A percentile compares a stretch with the other conserved stretches of the same genome.
Evolutionary conservation across 2,329 filamentous ascomycete species (phyloP).

Genomic region (Sarocladium strictum): DNA sequence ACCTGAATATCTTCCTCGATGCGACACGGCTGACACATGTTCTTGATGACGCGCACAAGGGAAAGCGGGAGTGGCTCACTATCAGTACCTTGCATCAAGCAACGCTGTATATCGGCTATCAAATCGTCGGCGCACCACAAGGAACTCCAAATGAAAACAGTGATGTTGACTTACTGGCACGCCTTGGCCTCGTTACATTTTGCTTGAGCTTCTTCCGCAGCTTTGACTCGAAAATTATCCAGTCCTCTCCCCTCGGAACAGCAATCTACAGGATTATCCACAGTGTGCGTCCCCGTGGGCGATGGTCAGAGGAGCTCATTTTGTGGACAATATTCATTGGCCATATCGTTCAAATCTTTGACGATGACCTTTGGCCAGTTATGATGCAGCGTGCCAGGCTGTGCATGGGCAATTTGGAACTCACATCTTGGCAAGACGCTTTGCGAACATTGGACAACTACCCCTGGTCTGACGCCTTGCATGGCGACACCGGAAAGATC

Average conservation of each 20-base stretch:
- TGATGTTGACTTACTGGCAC: neutral
- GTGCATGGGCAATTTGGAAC: neutral
- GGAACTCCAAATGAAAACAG: neutral
- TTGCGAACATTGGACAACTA: neutral
- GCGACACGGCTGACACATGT: neutral
- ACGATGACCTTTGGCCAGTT: neutral
- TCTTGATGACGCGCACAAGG: neutral
- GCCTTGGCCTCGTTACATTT: neutral
- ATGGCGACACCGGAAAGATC: neutral
- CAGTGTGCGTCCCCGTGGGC: neutral
- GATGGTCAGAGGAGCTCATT: conserved; percentile 2
- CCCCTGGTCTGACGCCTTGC: conserved; percentile 4
- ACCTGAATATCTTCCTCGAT: conserved; percentile 3
- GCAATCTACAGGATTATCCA: neutral
- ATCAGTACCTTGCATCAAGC: neutral
- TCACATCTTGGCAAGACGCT: neutral
- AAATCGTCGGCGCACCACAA: neutral
- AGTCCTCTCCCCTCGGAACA: neutral
- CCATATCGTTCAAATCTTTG: conserved; percentile 2
- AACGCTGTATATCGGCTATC: conserved; percentile 3
- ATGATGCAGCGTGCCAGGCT: neutral
- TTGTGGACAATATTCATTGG: neutral
- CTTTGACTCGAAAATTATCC: neutral
- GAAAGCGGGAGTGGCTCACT: conserved; percentile 3
- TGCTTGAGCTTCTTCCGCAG: conserved; percentile 6